A percentile compares a stretch with the other conserved stretches of the same genome.
These are phyloP conservation scores for Fusarium multiceps DNA, from an alignment of 2,329 filamentous ascomycete species.

Conservation along the genomic window DNA sequence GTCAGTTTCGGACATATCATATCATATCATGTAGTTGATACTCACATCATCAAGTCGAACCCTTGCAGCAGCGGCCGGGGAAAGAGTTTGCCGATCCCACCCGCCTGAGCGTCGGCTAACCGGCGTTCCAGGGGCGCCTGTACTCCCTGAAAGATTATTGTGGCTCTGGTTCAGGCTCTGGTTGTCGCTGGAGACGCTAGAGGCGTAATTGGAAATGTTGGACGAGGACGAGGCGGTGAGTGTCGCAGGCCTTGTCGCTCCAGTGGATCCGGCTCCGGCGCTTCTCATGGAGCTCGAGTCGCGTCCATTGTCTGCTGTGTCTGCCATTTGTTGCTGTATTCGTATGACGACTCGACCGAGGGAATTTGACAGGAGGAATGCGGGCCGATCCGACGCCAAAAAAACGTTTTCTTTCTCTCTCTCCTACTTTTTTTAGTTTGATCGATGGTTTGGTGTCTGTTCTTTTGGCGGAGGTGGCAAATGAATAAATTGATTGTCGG, in stretches of 20 bases:
- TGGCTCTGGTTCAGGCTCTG: not conserved
- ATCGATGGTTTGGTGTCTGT: not conserved
- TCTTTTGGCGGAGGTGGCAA: not conserved
- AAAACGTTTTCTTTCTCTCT: not conserved
- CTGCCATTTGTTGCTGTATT: not conserved
- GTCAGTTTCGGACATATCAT: conserved; percentile 2
- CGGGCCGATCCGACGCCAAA: conserved; percentile 7
- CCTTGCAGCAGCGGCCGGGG: conserved; percentile 35
- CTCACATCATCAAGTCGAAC: conserved; percentile 31
- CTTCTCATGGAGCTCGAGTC: conserved; percentile 2
- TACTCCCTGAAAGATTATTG: not conserved
- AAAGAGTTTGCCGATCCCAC: conserved; percentile 42
- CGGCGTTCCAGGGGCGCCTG: conserved; percentile 37
- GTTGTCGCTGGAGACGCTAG: conserved; percentile 2
- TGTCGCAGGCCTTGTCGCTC: not conserved
- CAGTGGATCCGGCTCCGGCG: not conserved
- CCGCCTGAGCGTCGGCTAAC: conserved; percentile 37
- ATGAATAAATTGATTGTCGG: not conserved
- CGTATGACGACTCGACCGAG: not conserved
- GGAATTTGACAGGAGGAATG: not conserved
- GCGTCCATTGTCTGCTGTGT: not conserved
- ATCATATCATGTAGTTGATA: not conserved
- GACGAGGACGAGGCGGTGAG: conserved; percentile 4
- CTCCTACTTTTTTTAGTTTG: not conserved
- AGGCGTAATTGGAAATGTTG: conserved; percentile 9